A percentile compares a stretch with the other conserved stretches of the same genome.
These are phyloP conservation scores for Claviceps cyperi DNA, from an alignment of 2,329 filamentous ascomycete genomes.

Conservation along the genomic window DNA sequence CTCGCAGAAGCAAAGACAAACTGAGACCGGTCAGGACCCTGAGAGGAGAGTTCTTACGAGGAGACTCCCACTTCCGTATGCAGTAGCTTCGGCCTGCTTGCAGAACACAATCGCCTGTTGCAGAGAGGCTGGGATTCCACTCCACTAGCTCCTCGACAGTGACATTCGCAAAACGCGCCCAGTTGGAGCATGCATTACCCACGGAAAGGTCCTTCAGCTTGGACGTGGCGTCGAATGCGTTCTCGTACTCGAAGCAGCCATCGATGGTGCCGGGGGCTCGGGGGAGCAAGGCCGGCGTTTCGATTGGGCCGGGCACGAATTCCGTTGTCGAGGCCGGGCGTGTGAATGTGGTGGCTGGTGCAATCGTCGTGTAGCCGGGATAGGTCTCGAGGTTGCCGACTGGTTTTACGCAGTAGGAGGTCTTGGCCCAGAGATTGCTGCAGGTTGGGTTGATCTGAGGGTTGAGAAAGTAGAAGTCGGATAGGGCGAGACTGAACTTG, in stretches of 20 bases:
- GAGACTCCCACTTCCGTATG: neutral
- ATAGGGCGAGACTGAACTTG: slow-evolving; percentile 19
- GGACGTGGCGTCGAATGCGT: neutral
- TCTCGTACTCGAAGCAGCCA: neutral
- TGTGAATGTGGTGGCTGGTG: neutral
- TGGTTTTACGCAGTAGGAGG: neutral
- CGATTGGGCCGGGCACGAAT: neutral
- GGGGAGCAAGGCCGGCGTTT: neutral
- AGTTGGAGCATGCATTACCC: neutral
- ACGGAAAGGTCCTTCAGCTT: neutral
- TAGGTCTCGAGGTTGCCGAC: neutral
- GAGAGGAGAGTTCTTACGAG: neutral
- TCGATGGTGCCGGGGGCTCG: neutral
- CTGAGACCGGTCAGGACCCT: too few relatives aligned
- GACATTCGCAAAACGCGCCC: neutral
- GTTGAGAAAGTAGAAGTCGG: slow-evolving; percentile 29
- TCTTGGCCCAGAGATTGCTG: neutral
- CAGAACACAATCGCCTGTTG: neutral
- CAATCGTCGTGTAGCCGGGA: neutral
- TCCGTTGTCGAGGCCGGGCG: neutral
- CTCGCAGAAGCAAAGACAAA: too few relatives aligned
- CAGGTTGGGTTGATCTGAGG: neutral
- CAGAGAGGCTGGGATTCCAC: neutral
- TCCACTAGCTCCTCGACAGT: neutral
- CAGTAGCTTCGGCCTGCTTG: neutral